Evolutionary conservation across 306 rosid genomes (phyloP), one percentile per base, ranked within the genome.

Genomic region (Astragalus glycyphyllos): DNA sequence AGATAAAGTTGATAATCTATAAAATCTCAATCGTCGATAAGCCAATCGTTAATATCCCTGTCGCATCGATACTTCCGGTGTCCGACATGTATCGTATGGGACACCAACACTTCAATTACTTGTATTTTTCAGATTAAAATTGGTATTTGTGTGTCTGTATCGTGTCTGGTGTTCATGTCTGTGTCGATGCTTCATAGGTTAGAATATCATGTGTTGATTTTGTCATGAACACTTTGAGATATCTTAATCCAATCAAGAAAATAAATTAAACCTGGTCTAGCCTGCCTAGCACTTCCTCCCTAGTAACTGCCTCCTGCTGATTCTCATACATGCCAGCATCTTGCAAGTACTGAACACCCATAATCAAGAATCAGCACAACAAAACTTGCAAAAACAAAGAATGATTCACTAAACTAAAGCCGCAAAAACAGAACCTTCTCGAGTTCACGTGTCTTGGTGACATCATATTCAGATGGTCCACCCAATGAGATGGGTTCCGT

Each of bases 281-380:
- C 48, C 92, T 78, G 32, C 96, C 98, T 64, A 94, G 97, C 78
- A 94, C 98, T 79, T 90, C 97, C 78, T 94, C 98, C 81, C 97
- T 90, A 31, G 79, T 63, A 61, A 89, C 84, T 71, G 96, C 90
- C 48, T 90, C 98, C 78, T 84, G 84, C 78, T 81, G 96, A 77
- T 81, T 84, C 83, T 94, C 98, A 45, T 94, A 94, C 88, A 94
- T 68, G 34, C 90, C 89, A 0, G 84, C 97, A 34, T 81, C 89
- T 80, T 78, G 94, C 90, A 94, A 82, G 79, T 88, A 87, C 98
- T 93, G 90, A 70, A 79, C 73, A 82, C 15, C 60, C 68, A 82
- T 46, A 85, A 72, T 76, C 50, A 58, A 68, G 65, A 67, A 53
- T 85, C 79, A 88, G 82, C 66, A 38, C 67, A 80, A 74, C 23